Evolutionary conservation across 2,329 filamentous ascomycete species (phyloP), one percentile per base, ranked within the genome.

Genomic region (Rhynchosporium graminicola): DNA sequence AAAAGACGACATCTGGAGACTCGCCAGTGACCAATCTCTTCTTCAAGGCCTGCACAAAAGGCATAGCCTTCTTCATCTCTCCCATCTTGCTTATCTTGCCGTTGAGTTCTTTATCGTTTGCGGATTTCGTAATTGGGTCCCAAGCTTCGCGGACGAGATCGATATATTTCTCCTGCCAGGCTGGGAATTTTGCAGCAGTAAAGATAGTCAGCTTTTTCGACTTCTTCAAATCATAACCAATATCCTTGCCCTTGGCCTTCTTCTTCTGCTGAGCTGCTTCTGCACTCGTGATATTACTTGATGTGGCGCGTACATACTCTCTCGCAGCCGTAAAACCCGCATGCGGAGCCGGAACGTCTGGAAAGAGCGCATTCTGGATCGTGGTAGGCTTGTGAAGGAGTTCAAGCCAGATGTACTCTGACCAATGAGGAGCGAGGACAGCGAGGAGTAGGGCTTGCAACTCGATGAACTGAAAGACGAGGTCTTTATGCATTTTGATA

Each of bases 1-100:
- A 87, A 72, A 98, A 87, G 9, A 97, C 91, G 2, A 78, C 81
- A 29, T 83, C 80, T 1, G 85, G 79, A 13, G 81, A 78, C 77
- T 94, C 86, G 65, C 90, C 89, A 56, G 82, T 81, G 62, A 92
- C 82, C 61, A 99, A 83, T 58, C 91, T 86, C 76, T 85, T 90
- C 87, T 97, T 97, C 64, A 98, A 80, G 6, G 76, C 79, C 79
- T 98, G 93, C 56, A 97, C 88, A 73, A 97, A 98, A 0, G 95
- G 95, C 94, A 98, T 98, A 2, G 92, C 94, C 79, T 96, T 95
- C 86, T 98, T 99, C 83, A 92, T 92, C 78, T 96, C 91, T 48
- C 87, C 87, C 73, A 92, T 82, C 81, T 96, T 96, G 69, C 86
- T 87, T 62, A 97, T 88, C 73, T 87, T 84, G 68, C 86, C 87